Evolutionary conservation across 2,329 filamentous ascomycete genomes (phyloP), one percentile per base, ranked within the genome.

Genomic region (Talaromyces amestolkiae): DNA sequence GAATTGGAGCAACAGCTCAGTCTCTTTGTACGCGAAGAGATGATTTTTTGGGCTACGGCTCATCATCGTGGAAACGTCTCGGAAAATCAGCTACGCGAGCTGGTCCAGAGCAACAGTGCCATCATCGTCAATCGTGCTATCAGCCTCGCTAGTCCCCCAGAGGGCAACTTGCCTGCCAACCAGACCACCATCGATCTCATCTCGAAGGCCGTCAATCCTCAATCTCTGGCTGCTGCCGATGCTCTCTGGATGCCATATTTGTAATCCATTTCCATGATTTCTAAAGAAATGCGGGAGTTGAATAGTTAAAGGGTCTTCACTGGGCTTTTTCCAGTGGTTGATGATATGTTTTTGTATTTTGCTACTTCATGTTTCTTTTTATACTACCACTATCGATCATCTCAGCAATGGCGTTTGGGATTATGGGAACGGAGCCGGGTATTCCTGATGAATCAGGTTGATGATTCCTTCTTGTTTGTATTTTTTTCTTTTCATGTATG

Each of bases 201-300:
- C 68, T 91, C 91, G n/a, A 90, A 90, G 80, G 93, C 94, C 1
- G 93, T 96, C 17, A 96, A 97, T 79, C 95, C 95, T 1, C 88
- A 91, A 81, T 93, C 95, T 76, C 78, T 99, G 78, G 89, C 91
- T 53, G 87, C 91, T 78, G 93, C 91, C 73, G 95, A 99, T 83
- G 89, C 93, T 66, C 81, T 99, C 72, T 99, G 95, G 93, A 98
- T 98, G 94, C 90, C 92, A 27, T 99, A 96, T 82, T 81, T 98
- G 74, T 98, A 70, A 74, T 51, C 54, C 24, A 13, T 13, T 39
- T 39, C n/a, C n/a, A 56, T 64, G 39, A 15, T 11, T 64, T 51
- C 43, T n/a, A 11, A 27, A 41, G 35, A 56, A 63, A 37, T 41
- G 49, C 37, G 31, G 63, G 54, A 19, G 35, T 60, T 31, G 27